Evolutionary conservation across 2,329 filamentous ascomycete species (phyloP), one percentile per base, ranked within the genome.

Genomic region (Phoma sp.): DNA sequence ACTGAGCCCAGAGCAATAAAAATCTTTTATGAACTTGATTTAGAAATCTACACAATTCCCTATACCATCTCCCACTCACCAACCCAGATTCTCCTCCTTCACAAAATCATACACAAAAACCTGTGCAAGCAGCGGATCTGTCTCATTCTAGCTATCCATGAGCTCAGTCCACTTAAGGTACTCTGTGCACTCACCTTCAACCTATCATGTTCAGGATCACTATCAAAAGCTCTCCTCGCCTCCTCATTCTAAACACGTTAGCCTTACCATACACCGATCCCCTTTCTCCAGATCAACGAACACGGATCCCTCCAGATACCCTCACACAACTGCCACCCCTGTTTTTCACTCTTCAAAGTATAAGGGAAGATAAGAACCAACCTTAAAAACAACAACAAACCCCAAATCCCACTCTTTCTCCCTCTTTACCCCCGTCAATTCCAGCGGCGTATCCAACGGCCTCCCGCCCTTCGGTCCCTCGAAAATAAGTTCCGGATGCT

Each of bases 71-170:
- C n/a, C n/a, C n/a, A n/a, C 18, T 60, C 43, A 67, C 67, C 67
- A 68, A 1, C 67, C 67, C 23, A 69, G 25, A 26, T 65, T 65
- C 12, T 57, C 59, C 46, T 70, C 50, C 15, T 61, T 62, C 2
- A 64, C 49, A 49, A 68, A 68, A 30, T 70, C 67, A 54, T 68
- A 67, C 28, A 70, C 67, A 53, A 68, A 68, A 0, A 70, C 65
- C 29, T 62, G 57, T 42, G 59, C 57, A 17, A 70, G 40, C 50
- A 70, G 39, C 5, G 63, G 59, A 48, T 68, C 67, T 12, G 67
- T 70, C 33, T 70, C 65, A 10, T 64, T 57, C 64, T 69, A 45
- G 29, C 12, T 6, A 7, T 1, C 1, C 3, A 25, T 58, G 5
- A 47, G 30, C 14, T 15, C 3, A 12, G 12, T 11, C 5, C 17